A percentile compares a stretch with the other conserved stretches of the same genome.
Conservation (phyloP, 306 rosid species). For the Echinosophora koreensis region DNA sequence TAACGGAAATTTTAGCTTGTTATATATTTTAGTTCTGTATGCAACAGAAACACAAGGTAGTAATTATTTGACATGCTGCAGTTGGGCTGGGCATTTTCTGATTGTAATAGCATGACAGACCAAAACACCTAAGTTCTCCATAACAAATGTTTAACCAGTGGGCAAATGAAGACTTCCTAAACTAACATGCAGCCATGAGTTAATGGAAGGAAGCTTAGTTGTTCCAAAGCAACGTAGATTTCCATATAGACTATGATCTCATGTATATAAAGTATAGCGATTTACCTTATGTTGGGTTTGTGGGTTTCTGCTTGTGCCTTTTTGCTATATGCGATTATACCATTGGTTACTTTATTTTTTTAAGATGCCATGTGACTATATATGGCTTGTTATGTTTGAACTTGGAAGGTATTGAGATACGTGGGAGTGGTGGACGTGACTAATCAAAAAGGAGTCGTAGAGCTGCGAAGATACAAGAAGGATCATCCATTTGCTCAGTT, state of each 20-base stretch:
- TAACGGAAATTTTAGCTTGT: neutral
- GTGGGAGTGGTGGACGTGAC: conserved; percentile 94
- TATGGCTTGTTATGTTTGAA: conserved; percentile 52
- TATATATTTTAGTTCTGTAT: neutral
- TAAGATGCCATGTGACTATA: neutral
- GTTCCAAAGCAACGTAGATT: conserved; percentile 1
- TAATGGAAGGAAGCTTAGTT: neutral
- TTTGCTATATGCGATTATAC: neutral
- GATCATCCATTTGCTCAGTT: conserved; percentile 98
- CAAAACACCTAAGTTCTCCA: neutral
- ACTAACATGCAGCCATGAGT: neutral
- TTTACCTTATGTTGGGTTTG: conserved; percentile 9
- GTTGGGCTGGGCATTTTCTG: no score
- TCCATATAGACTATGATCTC: neutral
- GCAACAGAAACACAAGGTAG: neutral
- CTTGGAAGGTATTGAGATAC: conserved; percentile 84
- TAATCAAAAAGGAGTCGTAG: conserved; percentile 72
- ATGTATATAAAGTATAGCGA: neutral
- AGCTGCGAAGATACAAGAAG: conserved; percentile 79
- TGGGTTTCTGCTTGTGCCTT: neutral
- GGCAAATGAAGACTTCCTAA: neutral
- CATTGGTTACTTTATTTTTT: neutral
- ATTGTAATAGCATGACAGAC: no score
- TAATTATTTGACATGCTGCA: no score
- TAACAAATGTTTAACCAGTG: neutral